Evolutionary conservation across 176 grass and related monocot genomes (phyloP).

Genomic region (Avena sativa): DNA sequence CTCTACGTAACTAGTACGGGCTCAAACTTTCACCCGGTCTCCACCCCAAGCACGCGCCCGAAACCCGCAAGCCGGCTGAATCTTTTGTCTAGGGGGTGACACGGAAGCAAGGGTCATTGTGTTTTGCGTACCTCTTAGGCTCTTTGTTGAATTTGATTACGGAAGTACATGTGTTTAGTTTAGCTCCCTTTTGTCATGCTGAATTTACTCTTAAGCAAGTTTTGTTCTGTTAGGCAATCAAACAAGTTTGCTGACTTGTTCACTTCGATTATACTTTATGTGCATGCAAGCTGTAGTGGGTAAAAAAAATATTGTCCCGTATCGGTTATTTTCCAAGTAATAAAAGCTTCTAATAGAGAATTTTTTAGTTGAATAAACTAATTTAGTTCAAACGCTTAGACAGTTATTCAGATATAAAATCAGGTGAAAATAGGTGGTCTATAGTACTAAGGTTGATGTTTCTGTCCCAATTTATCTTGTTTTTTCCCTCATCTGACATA

Average conservation of each 20-base stretch:
- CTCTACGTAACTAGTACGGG: no score
- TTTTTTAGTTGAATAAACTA: not conserved
- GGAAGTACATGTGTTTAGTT: not conserved
- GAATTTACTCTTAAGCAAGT: slow-evolving; percentile 20
- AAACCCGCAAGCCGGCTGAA: no score
- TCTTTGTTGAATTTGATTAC: slow-evolving; percentile 31
- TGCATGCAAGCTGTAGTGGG: not conserved
- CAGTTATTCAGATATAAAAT: not conserved
- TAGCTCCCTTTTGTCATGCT: slow-evolving; percentile 11
- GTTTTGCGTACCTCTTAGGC: not conserved
- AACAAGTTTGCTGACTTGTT: slow-evolving; percentile 7
- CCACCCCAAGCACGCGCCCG: no score
- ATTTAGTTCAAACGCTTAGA: not conserved
- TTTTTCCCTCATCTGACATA: not conserved
- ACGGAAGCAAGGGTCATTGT: not conserved
- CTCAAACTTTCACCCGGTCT: no score
- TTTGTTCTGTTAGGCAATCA: not conserved
- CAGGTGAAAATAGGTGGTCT: not conserved
- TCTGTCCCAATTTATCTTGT: not conserved
- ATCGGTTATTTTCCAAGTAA: slow-evolving; percentile 33
- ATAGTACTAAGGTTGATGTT: slow-evolving; percentile 1
- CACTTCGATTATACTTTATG: slow-evolving; percentile 25
- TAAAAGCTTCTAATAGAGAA: not conserved
- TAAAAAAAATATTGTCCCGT: not conserved
- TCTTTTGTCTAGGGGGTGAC: no score